Evolutionary conservation across 2,329 filamentous ascomycete species (phyloP).

Genomic region (Lojkania enalia): DNA sequence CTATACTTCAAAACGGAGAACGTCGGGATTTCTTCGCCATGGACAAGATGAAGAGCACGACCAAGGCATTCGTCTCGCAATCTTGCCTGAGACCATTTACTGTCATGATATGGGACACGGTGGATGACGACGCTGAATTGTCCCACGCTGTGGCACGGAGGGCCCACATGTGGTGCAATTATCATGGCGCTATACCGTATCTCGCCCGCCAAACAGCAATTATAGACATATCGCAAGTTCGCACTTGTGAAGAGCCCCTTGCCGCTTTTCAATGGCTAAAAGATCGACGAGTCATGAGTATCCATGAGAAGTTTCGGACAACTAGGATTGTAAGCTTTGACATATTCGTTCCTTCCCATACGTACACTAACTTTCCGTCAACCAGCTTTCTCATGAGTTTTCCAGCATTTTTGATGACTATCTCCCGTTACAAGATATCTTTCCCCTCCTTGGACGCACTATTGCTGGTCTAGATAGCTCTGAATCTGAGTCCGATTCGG

Average conservation of each 20-base stretch:
- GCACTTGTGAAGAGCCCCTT: constrained; percentile 36
- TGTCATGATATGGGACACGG: constrained; percentile 46
- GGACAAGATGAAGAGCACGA: constrained; percentile 46
- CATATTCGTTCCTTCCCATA: neutral
- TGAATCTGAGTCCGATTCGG: constrained; percentile 21
- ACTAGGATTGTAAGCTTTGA: constrained; percentile 29
- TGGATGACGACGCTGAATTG: constrained; percentile 37
- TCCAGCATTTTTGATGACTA: constrained; percentile 38
- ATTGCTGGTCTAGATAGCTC: constrained; percentile 31
- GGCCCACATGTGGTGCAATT: constrained; percentile 43
- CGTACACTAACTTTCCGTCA: neutral
- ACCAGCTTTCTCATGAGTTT: constrained; percentile 34
- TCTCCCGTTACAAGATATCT: constrained; percentile 31
- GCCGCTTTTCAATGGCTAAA: constrained; percentile 46
- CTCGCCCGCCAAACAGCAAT: constrained; percentile 31
- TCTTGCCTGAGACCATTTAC: constrained; percentile 39
- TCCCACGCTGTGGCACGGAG: constrained; percentile 42
- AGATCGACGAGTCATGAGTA: constrained; percentile 38
- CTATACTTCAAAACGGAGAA: constrained; percentile 39
- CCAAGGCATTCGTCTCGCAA: constrained; percentile 43
- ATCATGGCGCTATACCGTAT: constrained; percentile 41
- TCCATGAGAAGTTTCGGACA: constrained; percentile 40
- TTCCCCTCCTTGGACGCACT: constrained; percentile 29
- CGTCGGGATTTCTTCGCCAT: constrained; percentile 43
- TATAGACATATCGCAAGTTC: constrained; percentile 26